Evolutionary conservation across 768 basidiomycete species (phyloP), one percentile per base, ranked within the genome.

Genomic region (Agrocybe praecox): DNA sequence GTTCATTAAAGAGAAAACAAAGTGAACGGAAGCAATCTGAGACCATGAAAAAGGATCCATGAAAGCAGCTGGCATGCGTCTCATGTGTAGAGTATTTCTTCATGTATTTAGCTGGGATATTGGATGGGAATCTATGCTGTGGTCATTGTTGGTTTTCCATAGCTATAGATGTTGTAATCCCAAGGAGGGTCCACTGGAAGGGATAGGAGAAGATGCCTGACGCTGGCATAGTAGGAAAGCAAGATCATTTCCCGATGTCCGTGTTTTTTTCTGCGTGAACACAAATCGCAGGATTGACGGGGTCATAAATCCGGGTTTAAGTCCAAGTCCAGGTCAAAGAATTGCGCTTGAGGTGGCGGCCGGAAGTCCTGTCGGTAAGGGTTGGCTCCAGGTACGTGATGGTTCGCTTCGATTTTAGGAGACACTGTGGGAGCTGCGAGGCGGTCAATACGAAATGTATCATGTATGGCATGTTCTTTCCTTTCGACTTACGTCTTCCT

Each of bases 261-360:
- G 9, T 29, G 5, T 29, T 29, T 29, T 4, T 29, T 29, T 4
- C 26, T 29, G 26, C 26, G 9, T 5, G 26, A 29, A 29, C 9
- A 9, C 26, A 29, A 29, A 29, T 40, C n/a, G 36, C 6, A n/a
- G 14, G 36, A 40, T 40, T 40, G 14, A n/a, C n/a, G 10, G 12
- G 11, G 32, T 75, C 62, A 90, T 55, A 93, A 66, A 71, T 94
- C 92, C 1, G 91, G 92, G 65, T 94, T 94, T 54, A 94, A 78
- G 68, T 94, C 92, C 58, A 94, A 73, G 70, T 93, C 92, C 53
- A 94, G 75, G 67, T 92, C 90, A 69, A 92, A 90, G 63, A 86
- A 76, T 57, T 82, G 83, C 59, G 82, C 79, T 49, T 80, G 80
- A 51, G 84, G 84, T 17, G 77, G 84, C 15, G 77, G 80, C 49